Evolutionary conservation across 495 filamentous ascomycete genomes (phyloP).

Genomic region (Xylaria sp.): DNA sequence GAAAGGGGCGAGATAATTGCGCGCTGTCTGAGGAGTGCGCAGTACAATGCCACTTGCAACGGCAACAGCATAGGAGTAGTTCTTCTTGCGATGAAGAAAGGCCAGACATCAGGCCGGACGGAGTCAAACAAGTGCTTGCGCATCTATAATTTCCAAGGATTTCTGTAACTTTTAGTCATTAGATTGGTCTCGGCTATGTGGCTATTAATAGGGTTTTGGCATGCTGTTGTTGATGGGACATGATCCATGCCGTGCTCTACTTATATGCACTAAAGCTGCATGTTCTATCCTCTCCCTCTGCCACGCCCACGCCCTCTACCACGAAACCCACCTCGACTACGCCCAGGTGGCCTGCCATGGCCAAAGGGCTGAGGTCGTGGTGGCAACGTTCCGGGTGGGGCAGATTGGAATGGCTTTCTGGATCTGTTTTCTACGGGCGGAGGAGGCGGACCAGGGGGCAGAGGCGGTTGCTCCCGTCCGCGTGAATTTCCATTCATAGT

Average conservation of each 20-base stretch:
- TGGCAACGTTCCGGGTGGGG: slow-evolving; percentile 32
- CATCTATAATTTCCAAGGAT: neutral
- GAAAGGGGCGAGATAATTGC: neutral
- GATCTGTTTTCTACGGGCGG: slow-evolving; percentile 12
- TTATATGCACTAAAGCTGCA: neutral
- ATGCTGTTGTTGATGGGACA: neutral
- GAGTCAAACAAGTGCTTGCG: neutral
- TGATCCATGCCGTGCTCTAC: neutral
- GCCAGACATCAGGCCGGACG: neutral
- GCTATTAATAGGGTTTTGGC: neutral
- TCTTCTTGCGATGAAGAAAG: neutral
- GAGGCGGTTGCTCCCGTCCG: slow-evolving; percentile 30
- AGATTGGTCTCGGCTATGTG: neutral
- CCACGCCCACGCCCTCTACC: slow-evolving; percentile 38
- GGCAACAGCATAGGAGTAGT: neutral
- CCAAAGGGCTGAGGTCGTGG: slow-evolving; percentile 30
- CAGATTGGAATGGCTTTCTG: slow-evolving; percentile 27
- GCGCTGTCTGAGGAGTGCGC: neutral
- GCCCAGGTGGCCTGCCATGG: slow-evolving; percentile 19
- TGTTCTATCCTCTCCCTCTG: slow-evolving; percentile 32
- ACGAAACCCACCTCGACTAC: slow-evolving; percentile 27
- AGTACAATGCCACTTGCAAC: neutral
- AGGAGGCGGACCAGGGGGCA: slow-evolving; percentile 39
- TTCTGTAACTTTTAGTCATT: neutral
- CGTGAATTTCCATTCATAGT: slow-evolving; percentile 16